Conservation (phyloP, 192 early-diverging fungal species). For the Piromyces sp. region DNA sequence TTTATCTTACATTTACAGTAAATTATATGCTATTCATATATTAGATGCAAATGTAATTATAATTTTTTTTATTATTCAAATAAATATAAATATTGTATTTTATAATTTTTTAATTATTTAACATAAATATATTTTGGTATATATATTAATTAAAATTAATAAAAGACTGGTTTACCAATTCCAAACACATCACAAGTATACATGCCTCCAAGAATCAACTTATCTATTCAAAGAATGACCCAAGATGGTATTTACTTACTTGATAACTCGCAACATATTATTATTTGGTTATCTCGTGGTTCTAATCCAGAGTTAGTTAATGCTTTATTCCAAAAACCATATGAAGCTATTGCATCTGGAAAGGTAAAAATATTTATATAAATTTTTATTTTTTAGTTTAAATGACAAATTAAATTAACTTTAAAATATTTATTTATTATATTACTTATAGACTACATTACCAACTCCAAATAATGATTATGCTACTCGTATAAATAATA, state of each 20-base stretch:
- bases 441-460: conserved; percentile 39
- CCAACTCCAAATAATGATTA: conserved; percentile 51
- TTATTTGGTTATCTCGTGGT: conserved; percentile 76
- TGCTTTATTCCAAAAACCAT: conserved; percentile 57
- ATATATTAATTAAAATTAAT: too few species aligned
- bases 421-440: not conserved
- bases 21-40: conserved; percentile 11
- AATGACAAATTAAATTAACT: too few species aligned
- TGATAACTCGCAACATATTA: conserved; percentile 63
- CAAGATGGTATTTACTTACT: conserved; percentile 75
- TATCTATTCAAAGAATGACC: conserved; percentile 69
- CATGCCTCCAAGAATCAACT: conserved; percentile 58
- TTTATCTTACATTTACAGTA: not conserved
- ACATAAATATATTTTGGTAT: too few species aligned
- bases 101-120: too few species aligned
- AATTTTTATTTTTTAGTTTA: too few species aligned
- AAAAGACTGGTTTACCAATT: conserved; percentile 11
- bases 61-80: conserved; percentile 1
- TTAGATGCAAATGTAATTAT: conserved; percentile 20
- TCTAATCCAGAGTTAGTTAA: conserved; percentile 52
- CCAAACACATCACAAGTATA: conserved; percentile 27
- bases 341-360: conserved; percentile 60
- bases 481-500: conserved; percentile 49
- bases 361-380: conserved; percentile 42
- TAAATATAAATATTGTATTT: too few species aligned